Conservation (phyloP, 2,329 filamentous ascomycete genomes). For the Botryotinia calthae region DNA sequence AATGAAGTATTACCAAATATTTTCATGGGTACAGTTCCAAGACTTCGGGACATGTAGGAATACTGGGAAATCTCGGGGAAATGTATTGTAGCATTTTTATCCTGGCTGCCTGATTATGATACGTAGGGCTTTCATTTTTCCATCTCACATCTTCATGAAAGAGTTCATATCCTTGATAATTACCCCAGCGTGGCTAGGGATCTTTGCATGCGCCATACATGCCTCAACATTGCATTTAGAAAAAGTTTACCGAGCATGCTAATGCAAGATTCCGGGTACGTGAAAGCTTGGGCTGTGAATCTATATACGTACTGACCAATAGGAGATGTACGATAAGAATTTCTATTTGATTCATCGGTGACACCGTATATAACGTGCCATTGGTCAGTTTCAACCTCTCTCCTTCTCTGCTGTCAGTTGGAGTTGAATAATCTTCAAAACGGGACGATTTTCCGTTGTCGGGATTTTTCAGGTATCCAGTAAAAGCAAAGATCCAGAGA, state of each 20-base stretch:
- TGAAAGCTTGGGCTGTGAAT: slow-evolving; percentile 11
- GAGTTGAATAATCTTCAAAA: background rate
- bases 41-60: slow-evolving; percentile 17
- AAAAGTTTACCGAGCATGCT: background rate
- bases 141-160: background rate
- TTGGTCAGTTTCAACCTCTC: background rate
- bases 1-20: slow-evolving; percentile 19
- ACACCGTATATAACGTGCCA: slow-evolving; percentile 13
- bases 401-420: background rate
- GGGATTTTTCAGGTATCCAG: background rate
- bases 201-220: slow-evolving; percentile 15
- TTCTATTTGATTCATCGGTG: slow-evolving; percentile 19
- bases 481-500: background rate
- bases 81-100: too few relatives aligned
- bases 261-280: slow-evolving; percentile 5
- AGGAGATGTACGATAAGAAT: slow-evolving; percentile 19
- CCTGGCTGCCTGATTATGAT: background rate
- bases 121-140: background rate
- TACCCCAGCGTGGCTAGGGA: slow-evolving; percentile 5
- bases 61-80: background rate
- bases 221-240: background rate
- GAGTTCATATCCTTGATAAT: background rate
- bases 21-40: slow-evolving; percentile 18
- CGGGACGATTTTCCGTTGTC: background rate
- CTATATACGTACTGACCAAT: slow-evolving; percentile 15